Base-by-base conservation (phyloP, 164 flowering plant genomes). In the Piper longum region DNA sequence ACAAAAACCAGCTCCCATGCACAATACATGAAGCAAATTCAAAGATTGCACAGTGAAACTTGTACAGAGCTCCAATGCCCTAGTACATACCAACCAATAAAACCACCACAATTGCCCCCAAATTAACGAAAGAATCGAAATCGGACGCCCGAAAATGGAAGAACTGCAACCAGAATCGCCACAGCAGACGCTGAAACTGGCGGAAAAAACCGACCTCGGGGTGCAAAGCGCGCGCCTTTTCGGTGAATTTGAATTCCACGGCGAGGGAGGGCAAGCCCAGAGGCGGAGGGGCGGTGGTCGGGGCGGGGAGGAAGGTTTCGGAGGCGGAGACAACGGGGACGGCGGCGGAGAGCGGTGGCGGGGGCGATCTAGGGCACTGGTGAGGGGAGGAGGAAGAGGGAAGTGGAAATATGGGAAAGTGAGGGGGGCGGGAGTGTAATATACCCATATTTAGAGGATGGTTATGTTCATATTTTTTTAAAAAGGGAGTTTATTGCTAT, bases 301-400 rank as follows among this genome's bases (percentile, higher is more conserved):
- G 45, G 43, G 4, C 65, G 17, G 57, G 56, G 17, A 63, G 43
- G 60, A 18, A n/a, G 26, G 58, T 26, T 26, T 40, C 40, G 43
- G 16, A 4, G 57, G 39, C 17, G 60, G 62, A 43, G 19, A 18
- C 2, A 39, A 16, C 66, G 48, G 17, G 57, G 52, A 40, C 39
- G 43, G 58, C 44, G 52, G 62, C n/a, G 62, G 36, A 64, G 61
- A 54, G 39, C 60, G 60, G 72, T 44, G 65, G 5, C 14, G 43
- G 44, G 18, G 67, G 62, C 63, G 71, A 63, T 52, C 64, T 69
- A 64, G 67, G 67, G 71, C 66, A 36, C 62, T 43, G 43, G 48
- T 26, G 36, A 2, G 2, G 36, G 36, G 36, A 26, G 64, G 5
- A 43, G 19, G 51, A 59, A 58, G 56, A 6, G 39, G 17, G 57